These are phyloP conservation scores for Botrytis byssoidea DNA, from an alignment of 2,329 filamentous ascomycete species.

Conservation along the genomic window DNA sequence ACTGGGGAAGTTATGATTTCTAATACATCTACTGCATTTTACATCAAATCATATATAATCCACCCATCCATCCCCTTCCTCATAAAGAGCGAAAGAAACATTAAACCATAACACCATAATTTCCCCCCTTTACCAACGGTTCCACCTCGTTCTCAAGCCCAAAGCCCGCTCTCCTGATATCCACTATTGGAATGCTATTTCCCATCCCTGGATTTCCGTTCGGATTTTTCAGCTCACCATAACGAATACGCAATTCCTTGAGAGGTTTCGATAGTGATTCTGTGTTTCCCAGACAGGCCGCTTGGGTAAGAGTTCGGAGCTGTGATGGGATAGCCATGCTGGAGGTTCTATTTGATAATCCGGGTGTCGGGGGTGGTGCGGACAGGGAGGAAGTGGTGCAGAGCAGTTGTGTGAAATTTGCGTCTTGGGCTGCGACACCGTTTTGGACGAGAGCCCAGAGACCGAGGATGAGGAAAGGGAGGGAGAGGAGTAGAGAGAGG, in stretches of 20 bases:
- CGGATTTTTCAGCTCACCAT: neutral
- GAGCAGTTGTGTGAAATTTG: neutral
- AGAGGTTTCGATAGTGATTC: neutral
- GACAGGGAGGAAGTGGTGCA: neutral
- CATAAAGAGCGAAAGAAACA: neutral
- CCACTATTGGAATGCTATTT: neutral
- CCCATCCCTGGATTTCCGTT: neutral
- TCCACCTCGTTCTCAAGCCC: neutral
- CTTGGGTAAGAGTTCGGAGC: neutral
- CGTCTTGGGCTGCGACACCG: neutral
- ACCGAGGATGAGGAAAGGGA: conserved; percentile 27
- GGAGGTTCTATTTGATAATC: neutral
- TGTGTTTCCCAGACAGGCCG: neutral
- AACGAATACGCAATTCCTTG: neutral
- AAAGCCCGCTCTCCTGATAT: neutral
- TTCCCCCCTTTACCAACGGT: neutral
- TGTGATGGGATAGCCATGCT: neutral
- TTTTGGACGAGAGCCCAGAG: neutral
- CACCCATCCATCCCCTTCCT: neutral
- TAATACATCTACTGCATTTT: neutral
- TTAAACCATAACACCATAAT: neutral
- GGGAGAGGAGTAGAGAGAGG: conserved; percentile 21
- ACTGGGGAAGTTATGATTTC: neutral
- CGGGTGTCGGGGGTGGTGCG: neutral
- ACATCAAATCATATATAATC: neutral